phyloP scores from a whole-genome alignment of 177 flowering plant species.

The Tripterygium wilfordii region DNA sequence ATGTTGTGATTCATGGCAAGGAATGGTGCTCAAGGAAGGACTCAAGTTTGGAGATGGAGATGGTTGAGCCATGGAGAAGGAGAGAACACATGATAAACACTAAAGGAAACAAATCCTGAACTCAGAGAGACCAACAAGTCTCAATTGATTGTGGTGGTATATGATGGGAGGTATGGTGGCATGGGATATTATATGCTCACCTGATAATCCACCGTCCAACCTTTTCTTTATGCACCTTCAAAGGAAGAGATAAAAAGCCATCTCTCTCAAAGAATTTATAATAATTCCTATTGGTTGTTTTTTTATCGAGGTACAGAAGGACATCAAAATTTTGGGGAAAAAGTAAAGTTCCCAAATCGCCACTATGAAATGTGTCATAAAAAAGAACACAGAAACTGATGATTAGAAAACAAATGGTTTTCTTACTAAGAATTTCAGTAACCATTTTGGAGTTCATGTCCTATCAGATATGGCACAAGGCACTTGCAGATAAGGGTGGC shows the following conservation, averaged over 20 bases:
- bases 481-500: too few relatives aligned
- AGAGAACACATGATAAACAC: background rate
- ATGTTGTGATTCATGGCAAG: background rate
- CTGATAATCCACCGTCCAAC: constrained; percentile 21
- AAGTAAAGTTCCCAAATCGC: background rate
- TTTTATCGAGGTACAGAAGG: background rate
- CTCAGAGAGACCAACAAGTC: too few relatives aligned
- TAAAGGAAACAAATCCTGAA: background rate
- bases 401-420: too few relatives aligned
- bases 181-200: constrained; percentile 28
- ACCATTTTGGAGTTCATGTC: too few relatives aligned
- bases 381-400: too few relatives aligned
- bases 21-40: background rate
- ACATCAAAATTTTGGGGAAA: background rate
- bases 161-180: constrained; percentile 7
- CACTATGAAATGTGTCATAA: background rate
- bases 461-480: too few relatives aligned
- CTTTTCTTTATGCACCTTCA: constrained; percentile 17
- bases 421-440: too few relatives aligned
- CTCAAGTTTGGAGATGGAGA: constrained; percentile 3
- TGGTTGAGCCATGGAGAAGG: constrained; percentile 13
- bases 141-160: constrained; percentile 1
- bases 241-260: constrained; percentile 1
- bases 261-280: constrained; percentile 1
- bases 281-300: background rate